Base-by-base conservation (phyloP, 768 basidiomycete genomes). In the Pluteus cervinus region DNA sequence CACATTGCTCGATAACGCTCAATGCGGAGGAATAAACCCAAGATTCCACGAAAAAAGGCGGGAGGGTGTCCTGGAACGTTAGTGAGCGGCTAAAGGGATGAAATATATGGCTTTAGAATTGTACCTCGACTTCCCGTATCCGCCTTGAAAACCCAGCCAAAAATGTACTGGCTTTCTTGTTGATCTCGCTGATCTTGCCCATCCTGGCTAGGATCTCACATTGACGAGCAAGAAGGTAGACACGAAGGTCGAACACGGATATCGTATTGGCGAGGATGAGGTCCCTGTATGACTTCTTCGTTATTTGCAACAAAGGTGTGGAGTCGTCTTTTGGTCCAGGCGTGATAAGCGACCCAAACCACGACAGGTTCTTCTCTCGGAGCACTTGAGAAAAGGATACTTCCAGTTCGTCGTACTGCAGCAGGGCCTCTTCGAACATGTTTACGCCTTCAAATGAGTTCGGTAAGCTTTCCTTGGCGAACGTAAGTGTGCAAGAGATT, bases 21-120 rank as follows among this genome's bases (percentile, higher is more conserved):
- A 93, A 66, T 14, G 89, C 81, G 0, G 92, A 89, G 12, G 86
- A 89, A 59, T 90, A 97, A 23, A 76, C 83, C 96, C 96, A 99
- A 0, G 87, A 83, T 54, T 96, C 88, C 23, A 96, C 68, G 54
- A 94, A 96, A 51, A 81, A 76, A 12, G 65, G 62, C 0, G 84
- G 73, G 16, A 86, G 62, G 4, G 65, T 69, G 23, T 50, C 54
- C 75, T 81, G 42, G 37, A n/a, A n/a, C n/a, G n/a, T 46, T 39
- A 42, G 12, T 15, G 29, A 24, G 24, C 30, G 33, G 29, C 18
- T 20, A 41, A 39, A 4, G 11, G 16, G 18, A 36, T 45, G 18
- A 25, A 11, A 39, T 18, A 16, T 16, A 24, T 6, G 28, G 24
- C 4, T 43, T 63, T 22, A 20, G 5, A 14, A 33, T 37, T 81